phyloP scores from a whole-genome alignment of 352 stramenopile species.

The Discostella stelligera region DNA sequence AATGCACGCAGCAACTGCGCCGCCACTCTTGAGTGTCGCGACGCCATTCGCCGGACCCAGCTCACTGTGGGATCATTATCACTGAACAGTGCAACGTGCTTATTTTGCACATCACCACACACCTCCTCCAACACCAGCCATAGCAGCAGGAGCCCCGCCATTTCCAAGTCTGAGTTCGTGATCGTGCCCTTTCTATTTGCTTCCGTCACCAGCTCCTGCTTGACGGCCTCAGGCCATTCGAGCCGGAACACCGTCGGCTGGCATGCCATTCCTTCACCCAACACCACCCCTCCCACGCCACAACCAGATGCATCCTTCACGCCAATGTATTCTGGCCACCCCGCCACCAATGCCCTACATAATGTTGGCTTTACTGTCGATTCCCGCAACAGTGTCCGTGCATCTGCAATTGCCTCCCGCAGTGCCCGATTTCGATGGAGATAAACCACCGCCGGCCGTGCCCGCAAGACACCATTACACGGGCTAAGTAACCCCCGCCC shows the following conservation, averaged over 20 bases:
- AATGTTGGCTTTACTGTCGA: neutral
- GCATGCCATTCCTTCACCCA: neutral
- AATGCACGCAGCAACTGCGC: neutral
- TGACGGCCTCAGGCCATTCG: neutral
- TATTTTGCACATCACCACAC: neutral
- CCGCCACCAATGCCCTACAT: constrained; percentile 2
- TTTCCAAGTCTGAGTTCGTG: constrained; percentile 24
- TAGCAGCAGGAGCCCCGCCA: neutral
- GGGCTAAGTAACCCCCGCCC: neutral
- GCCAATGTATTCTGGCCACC: constrained; percentile 5
- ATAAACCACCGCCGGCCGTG: neutral
- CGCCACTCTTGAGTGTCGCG: constrained; percentile 5
- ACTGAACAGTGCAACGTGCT: constrained; percentile 11
- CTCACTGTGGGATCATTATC: constrained; percentile 14
- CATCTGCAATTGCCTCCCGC: too few species aligned
- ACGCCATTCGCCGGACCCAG: neutral
- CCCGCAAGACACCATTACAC: neutral
- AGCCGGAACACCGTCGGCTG: neutral
- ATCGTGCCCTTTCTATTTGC: neutral
- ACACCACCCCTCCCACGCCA: neutral
- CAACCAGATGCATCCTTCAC: constrained; percentile 3
- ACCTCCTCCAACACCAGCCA: neutral
- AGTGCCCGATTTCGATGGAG: neutral
- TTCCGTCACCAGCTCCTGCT: neutral
- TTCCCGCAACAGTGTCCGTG: neutral